These are phyloP conservation scores for Phlebiopsis gigantea DNA, from an alignment of 768 basidiomycete species.

Conservation along the genomic window DNA sequence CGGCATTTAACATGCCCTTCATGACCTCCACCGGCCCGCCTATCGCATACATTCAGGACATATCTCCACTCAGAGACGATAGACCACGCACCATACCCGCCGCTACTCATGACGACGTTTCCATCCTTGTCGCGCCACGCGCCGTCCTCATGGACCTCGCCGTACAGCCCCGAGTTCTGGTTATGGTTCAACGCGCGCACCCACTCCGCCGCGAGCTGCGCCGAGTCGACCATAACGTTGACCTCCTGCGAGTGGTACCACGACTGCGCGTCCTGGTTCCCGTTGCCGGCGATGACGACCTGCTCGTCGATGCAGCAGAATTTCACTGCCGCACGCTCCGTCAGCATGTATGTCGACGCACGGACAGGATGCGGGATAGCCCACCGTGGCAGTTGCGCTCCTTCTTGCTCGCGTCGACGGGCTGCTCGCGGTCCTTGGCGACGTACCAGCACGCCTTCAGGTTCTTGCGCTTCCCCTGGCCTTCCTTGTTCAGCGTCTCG, in stretches of 20 bases:
- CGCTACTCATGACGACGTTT: constrained; percentile 18
- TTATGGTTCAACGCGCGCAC: constrained; percentile 35
- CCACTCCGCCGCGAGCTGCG: constrained; percentile 41
- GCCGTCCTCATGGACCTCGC: constrained; percentile 38
- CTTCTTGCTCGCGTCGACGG: constrained; percentile 60
- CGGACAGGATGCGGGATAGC: constrained; percentile 11
- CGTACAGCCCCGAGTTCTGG: constrained; percentile 40
- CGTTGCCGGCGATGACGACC: constrained; percentile 64
- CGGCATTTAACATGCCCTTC: constrained; percentile 25
- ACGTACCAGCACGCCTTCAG: constrained; percentile 45
- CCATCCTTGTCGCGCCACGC: constrained; percentile 41
- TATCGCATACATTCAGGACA: background rate
- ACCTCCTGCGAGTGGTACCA: constrained; percentile 73
- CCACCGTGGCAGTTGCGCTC: constrained; percentile 65
- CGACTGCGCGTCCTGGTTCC: constrained; percentile 65
- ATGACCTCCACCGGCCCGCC: constrained; percentile 16
- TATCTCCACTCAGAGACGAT: background rate
- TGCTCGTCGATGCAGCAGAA: constrained; percentile 62
- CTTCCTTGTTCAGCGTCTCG: constrained; percentile 38
- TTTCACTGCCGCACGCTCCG: constrained; percentile 36
- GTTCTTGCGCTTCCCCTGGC: constrained; percentile 37
- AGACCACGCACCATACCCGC: constrained; percentile 1
- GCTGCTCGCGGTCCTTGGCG: constrained; percentile 59
- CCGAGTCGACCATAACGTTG: constrained; percentile 52
- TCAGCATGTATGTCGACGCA: background rate